Evolutionary conservation across 768 basidiomycete genomes (phyloP).

Genomic region (Flagelloscypha sp.): DNA sequence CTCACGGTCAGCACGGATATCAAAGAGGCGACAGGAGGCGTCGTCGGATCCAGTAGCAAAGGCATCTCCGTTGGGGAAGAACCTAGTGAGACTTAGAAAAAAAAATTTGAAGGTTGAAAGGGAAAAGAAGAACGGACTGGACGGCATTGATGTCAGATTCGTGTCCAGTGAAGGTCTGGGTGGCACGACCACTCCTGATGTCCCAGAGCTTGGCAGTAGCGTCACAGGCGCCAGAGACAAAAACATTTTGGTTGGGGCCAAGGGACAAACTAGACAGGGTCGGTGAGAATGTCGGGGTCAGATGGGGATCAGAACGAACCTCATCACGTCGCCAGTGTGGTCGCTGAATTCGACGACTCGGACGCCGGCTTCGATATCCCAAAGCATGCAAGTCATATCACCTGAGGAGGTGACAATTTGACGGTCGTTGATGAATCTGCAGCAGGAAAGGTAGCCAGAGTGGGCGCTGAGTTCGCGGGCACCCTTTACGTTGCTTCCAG

Average conservation of each 20-base stretch:
- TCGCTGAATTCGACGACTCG: slow-evolving; percentile 98
- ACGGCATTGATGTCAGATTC: slow-evolving; percentile 99
- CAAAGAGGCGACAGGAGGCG: slow-evolving; percentile 95
- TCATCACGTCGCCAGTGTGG: slow-evolving; percentile 99
- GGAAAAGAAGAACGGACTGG: slow-evolving; percentile 51
- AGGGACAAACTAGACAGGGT: slow-evolving; percentile 67
- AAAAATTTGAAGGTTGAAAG: slow-evolving; percentile 7
- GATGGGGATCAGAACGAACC: slow-evolving; percentile 43
- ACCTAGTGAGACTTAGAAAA: slow-evolving; percentile 41
- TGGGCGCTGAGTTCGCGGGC: slow-evolving; percentile 95
- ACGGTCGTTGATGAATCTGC: slow-evolving; percentile 96
- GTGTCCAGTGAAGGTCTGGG: slow-evolving; percentile 97
- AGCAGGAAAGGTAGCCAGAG: slow-evolving; percentile 96
- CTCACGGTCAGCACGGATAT: slow-evolving; percentile 96
- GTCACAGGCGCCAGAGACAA: slow-evolving; percentile 99
- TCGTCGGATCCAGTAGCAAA: slow-evolving; percentile 99
- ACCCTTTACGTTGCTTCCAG: slow-evolving; percentile 72
- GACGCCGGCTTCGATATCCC: slow-evolving; percentile 98
- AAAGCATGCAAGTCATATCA: slow-evolving; percentile 99
- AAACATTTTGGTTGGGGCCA: slow-evolving; percentile 87
- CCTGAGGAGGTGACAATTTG: slow-evolving; percentile 98
- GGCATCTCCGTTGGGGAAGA: slow-evolving; percentile 99
- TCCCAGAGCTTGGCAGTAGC: slow-evolving; percentile 99
- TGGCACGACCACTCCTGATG: slow-evolving; percentile 93
- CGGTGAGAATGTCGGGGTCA: slow-evolving; percentile 4